phyloP scores from a whole-genome alignment of 2,329 filamentous ascomycete species.

The Fusarium pseudocircinatum region DNA sequence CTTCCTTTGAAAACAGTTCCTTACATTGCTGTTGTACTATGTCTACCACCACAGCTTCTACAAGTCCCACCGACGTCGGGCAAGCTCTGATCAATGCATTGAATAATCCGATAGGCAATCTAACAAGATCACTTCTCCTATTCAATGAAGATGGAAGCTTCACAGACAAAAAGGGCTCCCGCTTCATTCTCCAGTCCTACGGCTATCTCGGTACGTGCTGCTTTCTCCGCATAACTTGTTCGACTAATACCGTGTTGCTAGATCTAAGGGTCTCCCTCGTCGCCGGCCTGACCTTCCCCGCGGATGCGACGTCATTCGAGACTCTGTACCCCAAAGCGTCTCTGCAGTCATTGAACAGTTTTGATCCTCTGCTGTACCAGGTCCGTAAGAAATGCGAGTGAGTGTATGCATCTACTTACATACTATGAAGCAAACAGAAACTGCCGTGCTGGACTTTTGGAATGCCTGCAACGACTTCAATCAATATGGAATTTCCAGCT shows the following conservation, averaged over 20 bases:
- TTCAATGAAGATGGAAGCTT: neutral
- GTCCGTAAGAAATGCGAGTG: neutral
- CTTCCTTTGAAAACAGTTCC: neutral
- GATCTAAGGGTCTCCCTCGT: neutral
- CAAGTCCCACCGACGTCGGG: neutral
- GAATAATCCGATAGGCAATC: neutral
- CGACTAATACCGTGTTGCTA: no score
- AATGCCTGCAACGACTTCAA: rapidly evolving
- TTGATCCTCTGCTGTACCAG: neutral
- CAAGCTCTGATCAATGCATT: neutral
- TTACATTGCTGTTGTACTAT: neutral
- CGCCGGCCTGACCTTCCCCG: neutral
- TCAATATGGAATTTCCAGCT: rapidly evolving
- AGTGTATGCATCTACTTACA: neutral
- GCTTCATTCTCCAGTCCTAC: neutral
- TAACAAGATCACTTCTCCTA: neutral
- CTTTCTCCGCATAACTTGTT: no score
- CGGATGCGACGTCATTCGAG: rapidly evolving
- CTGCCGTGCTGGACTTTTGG: neutral
- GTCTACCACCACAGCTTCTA: neutral
- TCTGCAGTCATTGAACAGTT: neutral
- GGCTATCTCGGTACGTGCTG: neutral
- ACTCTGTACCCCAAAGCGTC: neutral
- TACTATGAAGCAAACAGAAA: neutral
- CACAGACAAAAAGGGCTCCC: neutral